Evolutionary conservation across 257 asterid genomes (phyloP).

Genomic region (Solanum lignicaule): DNA sequence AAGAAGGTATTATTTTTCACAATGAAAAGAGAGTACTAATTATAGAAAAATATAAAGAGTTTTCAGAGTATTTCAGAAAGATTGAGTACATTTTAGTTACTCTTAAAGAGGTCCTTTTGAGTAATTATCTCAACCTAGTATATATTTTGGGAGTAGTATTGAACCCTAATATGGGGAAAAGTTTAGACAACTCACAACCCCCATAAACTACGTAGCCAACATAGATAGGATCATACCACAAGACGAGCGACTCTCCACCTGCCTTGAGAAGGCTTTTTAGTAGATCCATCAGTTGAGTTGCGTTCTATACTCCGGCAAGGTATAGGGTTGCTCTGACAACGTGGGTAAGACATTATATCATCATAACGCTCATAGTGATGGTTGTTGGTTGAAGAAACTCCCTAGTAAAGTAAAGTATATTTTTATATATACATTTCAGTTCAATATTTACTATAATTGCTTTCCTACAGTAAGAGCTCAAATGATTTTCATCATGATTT

Average conservation of each 20-base stretch:
- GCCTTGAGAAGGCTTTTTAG: neutral
- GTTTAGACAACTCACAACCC: neutral
- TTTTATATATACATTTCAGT: too few relatives aligned
- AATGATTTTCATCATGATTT: neutral
- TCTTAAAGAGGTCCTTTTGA: too few relatives aligned
- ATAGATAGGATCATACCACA: neutral
- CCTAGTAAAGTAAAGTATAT: neutral
- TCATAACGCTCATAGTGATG: too few relatives aligned
- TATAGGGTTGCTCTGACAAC: neutral
- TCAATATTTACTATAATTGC: neutral
- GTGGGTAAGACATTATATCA: neutral
- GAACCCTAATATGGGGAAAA: neutral
- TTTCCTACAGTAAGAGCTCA: neutral
- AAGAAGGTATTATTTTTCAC: too few relatives aligned
- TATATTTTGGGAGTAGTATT: neutral
- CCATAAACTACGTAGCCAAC: neutral
- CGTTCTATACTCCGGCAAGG: neutral
- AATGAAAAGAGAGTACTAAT: too few relatives aligned
- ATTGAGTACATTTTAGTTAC: too few relatives aligned
- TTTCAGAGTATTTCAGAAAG: too few relatives aligned
- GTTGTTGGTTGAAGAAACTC: neutral
- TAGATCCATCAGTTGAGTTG: neutral
- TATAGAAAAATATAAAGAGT: too few relatives aligned
- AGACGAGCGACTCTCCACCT: neutral
- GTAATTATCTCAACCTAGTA: too few relatives aligned